phyloP scores from a whole-genome alignment of 2,329 filamentous ascomycete species.

The Dactylellina cionopaga region DNA sequence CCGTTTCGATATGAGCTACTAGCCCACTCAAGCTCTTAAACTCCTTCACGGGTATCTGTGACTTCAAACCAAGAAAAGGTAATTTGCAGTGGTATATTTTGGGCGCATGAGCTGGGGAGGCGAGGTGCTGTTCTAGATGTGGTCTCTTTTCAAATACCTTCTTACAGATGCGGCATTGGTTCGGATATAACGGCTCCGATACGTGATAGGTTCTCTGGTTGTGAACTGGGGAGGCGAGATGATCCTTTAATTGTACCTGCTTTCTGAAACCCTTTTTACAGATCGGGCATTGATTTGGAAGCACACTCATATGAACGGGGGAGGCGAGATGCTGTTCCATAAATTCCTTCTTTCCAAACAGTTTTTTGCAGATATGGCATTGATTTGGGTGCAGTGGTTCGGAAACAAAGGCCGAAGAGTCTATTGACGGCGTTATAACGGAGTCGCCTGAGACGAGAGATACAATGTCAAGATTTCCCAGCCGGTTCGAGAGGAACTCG shows the following conservation, averaged over 20 bases:
- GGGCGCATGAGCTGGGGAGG: constrained; percentile 1
- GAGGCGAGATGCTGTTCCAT: not conserved
- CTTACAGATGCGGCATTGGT: constrained; percentile 2
- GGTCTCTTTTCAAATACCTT: constrained; percentile 4
- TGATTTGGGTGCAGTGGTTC: constrained; percentile 8
- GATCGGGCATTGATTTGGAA: constrained; percentile 3
- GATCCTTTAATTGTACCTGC: constrained; percentile 3
- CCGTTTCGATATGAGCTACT: not conserved
- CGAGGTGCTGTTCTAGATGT: not conserved
- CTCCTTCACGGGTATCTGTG: not conserved
- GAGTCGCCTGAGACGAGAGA: constrained; percentile 1
- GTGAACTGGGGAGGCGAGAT: constrained; percentile 1
- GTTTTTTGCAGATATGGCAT: constrained; percentile 3
- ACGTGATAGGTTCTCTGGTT: constrained; percentile 3
- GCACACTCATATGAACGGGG: not conserved
- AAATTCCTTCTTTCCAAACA: not conserved
- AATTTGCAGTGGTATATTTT: constrained; percentile 7
- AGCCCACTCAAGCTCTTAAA: constrained; percentile 9
- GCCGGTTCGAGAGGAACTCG: not conserved
- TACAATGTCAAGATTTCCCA: constrained; percentile 2
- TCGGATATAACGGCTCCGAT: constrained; percentile 3
- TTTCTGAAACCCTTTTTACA: not conserved
- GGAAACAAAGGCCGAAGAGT: constrained; percentile 3
- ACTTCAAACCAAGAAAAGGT: not conserved
- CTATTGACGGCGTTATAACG: not conserved